These are phyloP conservation scores for Colletotrichum liaoningense DNA, from an alignment of 2,329 filamentous ascomycete genomes.

Conservation along the genomic window DNA sequence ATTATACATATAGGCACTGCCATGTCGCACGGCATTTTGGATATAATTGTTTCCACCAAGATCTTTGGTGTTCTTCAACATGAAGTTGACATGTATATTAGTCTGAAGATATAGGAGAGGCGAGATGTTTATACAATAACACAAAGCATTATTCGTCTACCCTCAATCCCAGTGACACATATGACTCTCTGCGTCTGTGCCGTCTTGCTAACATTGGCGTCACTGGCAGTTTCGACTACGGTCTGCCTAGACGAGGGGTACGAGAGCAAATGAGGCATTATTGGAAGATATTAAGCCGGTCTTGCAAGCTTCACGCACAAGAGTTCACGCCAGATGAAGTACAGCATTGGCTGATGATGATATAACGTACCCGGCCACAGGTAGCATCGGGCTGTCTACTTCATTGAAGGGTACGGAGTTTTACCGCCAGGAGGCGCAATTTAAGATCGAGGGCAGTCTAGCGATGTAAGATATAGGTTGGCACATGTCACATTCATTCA, in stretches of 20 bases:
- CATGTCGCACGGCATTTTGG: not conserved
- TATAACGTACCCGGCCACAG: constrained; percentile 8
- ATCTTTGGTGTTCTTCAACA: not conserved
- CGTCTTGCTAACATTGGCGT: not conserved
- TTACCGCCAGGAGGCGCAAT: not conserved
- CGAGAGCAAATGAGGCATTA: not conserved
- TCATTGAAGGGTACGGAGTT: not conserved
- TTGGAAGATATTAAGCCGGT: not conserved
- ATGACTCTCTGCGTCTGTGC: not conserved
- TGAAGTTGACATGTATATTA: not conserved
- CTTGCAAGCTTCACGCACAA: not conserved
- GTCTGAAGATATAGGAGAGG: not conserved
- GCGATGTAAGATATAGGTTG: not conserved
- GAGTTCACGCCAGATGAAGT: not conserved
- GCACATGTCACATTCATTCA: not conserved
- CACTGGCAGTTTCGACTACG: not conserved
- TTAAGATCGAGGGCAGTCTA: not conserved
- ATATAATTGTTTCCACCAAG: not conserved
- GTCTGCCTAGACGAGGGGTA: not conserved
- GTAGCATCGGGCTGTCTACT: not conserved
- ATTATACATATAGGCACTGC: not conserved
- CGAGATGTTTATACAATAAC: not conserved
- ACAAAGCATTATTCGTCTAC: not conserved
- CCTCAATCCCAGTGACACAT: not conserved
- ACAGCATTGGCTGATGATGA: not conserved